These are phyloP conservation scores for Apiospora rasikravindrae DNA, from an alignment of 2,329 filamentous ascomycete species.

Conservation along the genomic window DNA sequence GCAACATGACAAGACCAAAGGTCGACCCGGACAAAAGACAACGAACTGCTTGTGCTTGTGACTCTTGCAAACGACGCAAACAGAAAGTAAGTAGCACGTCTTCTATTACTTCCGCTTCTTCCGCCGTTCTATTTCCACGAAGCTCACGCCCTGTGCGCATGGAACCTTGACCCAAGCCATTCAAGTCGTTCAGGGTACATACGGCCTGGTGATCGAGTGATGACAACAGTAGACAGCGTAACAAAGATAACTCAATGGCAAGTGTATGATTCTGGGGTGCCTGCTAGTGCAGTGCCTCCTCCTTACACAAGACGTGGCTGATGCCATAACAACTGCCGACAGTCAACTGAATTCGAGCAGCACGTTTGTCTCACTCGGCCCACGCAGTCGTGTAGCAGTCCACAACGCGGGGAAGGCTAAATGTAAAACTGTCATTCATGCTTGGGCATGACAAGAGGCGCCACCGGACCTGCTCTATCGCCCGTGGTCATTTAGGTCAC, in stretches of 20 bases:
- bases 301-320: background rate
- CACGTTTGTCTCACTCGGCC: slow-evolving; percentile 28
- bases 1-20: slow-evolving; percentile 55
- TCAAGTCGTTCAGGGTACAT: background rate
- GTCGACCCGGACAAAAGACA: slow-evolving; percentile 65
- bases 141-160: background rate
- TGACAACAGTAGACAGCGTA: slow-evolving; percentile 4
- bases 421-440: slow-evolving; percentile 20
- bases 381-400: slow-evolving; percentile 31
- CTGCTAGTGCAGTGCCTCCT: slow-evolving; percentile 10
- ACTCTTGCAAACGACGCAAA: slow-evolving; percentile 69
- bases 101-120: background rate
- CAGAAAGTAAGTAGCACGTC: slow-evolving; percentile 61
- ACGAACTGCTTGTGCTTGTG: slow-evolving; percentile 67
- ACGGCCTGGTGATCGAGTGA: background rate
- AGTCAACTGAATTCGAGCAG: background rate
- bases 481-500: slow-evolving; percentile 13
- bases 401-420: slow-evolving; percentile 20
- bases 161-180: background rate
- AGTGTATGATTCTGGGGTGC: background rate
- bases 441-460: slow-evolving; percentile 8
- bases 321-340: slow-evolving; percentile 13
- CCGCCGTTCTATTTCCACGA: background rate
- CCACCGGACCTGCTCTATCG: slow-evolving; percentile 17
- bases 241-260: background rate